Conservation (phyloP, 768 basidiomycete genomes). For the Lactarius sp. region DNA sequence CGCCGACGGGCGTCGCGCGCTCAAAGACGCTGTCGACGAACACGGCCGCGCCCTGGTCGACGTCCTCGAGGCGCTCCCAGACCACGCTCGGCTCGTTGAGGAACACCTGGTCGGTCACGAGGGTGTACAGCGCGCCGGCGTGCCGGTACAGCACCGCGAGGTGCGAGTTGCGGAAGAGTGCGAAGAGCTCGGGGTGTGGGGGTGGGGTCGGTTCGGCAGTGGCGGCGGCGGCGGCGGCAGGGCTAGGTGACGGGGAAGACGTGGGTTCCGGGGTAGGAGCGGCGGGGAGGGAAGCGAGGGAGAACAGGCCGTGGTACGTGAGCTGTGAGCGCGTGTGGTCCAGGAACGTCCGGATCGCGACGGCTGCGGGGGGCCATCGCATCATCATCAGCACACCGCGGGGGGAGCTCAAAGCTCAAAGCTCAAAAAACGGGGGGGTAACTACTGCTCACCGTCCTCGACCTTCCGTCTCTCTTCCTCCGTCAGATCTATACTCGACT, state of each 20-base stretch:
- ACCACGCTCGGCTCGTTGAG: slow-evolving; percentile 71
- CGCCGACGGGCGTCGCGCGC: slow-evolving; percentile 62
- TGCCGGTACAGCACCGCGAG: slow-evolving; percentile 80
- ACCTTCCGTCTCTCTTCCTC: slow-evolving; percentile 58
- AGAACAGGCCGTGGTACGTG: slow-evolving; percentile 84
- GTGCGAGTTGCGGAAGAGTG: slow-evolving; percentile 88
- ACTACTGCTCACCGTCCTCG: slow-evolving; percentile 52
- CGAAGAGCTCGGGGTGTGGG: slow-evolving; percentile 46
- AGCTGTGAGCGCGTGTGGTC: slow-evolving; percentile 72
- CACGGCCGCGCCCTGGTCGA: slow-evolving; percentile 71
- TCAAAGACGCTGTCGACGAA: slow-evolving; percentile 76
- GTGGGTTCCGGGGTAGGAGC: background rate
- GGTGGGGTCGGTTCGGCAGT: slow-evolving; percentile 35
- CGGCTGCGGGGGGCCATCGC: slow-evolving; percentile 41
- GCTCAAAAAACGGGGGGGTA: no score
- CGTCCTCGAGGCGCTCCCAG: slow-evolving; percentile 88
- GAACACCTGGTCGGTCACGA: slow-evolving; percentile 85
- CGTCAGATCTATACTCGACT: slow-evolving; percentile 31
- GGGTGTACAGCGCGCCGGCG: slow-evolving; percentile 56
- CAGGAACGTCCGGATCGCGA: slow-evolving; percentile 63
- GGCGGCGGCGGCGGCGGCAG: background rate
- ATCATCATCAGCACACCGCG: background rate
- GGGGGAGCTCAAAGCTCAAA: no score
- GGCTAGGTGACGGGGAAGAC: slow-evolving; percentile 24
- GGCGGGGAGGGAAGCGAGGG: slow-evolving; percentile 43